A percentile compares a stretch with the other conserved stretches of the same genome.
These are phyloP conservation scores for Neurospora tetraspora DNA, from an alignment of 495 filamentous ascomycete genomes.

Conservation along the genomic window DNA sequence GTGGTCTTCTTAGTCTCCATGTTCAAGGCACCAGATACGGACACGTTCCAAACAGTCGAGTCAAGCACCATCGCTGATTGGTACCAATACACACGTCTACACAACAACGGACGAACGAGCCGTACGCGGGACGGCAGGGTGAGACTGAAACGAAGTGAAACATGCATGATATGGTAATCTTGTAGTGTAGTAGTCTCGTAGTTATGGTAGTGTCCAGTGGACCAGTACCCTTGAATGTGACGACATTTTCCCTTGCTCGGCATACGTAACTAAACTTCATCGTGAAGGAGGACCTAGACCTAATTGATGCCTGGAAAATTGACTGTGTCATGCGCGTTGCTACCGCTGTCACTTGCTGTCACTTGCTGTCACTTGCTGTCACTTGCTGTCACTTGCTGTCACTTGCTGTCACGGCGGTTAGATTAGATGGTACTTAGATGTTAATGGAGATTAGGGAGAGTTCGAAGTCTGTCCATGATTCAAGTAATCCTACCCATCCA, in stretches of 20 bases:
- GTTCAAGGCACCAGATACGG: neutral
- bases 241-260: neutral
- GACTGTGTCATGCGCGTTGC: neutral
- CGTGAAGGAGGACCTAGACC: neutral
- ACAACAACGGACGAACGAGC: neutral
- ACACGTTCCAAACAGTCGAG: neutral
- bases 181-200: neutral
- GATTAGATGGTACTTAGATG: neutral
- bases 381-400: neutral
- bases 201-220: neutral
- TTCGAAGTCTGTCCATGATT: neutral
- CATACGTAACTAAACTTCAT: neutral
- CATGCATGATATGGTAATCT: neutral
- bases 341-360: neutral
- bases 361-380: neutral
- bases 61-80: neutral
- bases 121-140: neutral
- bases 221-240: neutral
- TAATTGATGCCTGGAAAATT: neutral
- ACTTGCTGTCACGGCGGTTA: neutral
- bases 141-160: neutral
- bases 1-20: neutral
- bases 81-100: neutral
- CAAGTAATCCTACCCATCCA: neutral
- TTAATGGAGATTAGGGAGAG: neutral